Percentiles rank a stretch among this genome's conserved stretches.
phyloP scores from a whole-genome alignment of 2,329 filamentous ascomycete species.

The Aspergillus viridinutans region DNA sequence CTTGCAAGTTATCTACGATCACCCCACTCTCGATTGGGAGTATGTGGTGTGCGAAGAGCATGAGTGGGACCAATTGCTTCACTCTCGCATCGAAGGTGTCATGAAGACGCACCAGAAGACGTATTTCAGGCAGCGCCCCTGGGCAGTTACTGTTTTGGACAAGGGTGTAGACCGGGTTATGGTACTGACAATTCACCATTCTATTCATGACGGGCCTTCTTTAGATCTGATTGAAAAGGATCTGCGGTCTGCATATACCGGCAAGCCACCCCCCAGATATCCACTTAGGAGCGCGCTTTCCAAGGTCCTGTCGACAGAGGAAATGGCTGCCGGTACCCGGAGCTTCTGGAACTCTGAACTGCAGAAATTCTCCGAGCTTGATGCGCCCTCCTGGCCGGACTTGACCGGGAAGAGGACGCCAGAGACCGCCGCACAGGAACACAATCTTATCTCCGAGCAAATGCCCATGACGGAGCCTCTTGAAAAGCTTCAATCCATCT shows the following conservation, averaged over 20 bases:
- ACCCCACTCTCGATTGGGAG: slow-evolving; percentile 25
- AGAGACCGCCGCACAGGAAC: slow-evolving; percentile 9
- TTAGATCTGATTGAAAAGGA: slow-evolving; percentile 26
- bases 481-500: slow-evolving; percentile 15
- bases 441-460: slow-evolving; percentile 17
- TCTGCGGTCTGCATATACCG: slow-evolving; percentile 20
- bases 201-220: slow-evolving; percentile 31
- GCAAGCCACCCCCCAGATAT: slow-evolving; percentile 17
- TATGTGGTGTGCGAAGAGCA: slow-evolving; percentile 9
- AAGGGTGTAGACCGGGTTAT: slow-evolving; percentile 22
- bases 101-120: slow-evolving; percentile 22
- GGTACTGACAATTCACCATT: slow-evolving; percentile 36
- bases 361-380: slow-evolving; percentile 17
- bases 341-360: slow-evolving; percentile 24
- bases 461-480: slow-evolving; percentile 11
- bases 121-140: slow-evolving; percentile 32
- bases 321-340: slow-evolving; percentile 12
- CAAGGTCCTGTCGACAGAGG: slow-evolving; percentile 16
- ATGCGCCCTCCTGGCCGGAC: slow-evolving; percentile 25
- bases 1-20: slow-evolving; percentile 27
- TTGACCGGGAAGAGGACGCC: slow-evolving; percentile 18
- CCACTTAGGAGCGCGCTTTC: slow-evolving; percentile 27
- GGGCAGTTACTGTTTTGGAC: slow-evolving; percentile 34
- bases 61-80: slow-evolving; percentile 12
- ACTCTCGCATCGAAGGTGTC: slow-evolving; percentile 18